Evolutionary conservation across 192 early-diverging fungal species (phyloP), one percentile per base, ranked within the genome.

Genomic region (Mortierella antarctica): DNA sequence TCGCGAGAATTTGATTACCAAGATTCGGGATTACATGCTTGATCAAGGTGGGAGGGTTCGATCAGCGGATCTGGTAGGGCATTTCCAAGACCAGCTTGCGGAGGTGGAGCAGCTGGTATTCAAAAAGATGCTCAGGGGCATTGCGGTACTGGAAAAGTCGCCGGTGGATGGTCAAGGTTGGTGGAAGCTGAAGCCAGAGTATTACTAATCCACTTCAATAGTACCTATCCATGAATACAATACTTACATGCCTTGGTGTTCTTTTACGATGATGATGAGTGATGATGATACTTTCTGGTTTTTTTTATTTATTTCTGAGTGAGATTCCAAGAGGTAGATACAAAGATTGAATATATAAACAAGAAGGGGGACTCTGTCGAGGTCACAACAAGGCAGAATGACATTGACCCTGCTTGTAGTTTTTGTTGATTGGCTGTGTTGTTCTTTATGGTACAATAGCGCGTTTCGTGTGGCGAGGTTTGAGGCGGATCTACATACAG

Each of bases 61-160:
- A 15, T 86, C 85, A 6, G 17, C 65, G 0, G 86, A 90, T 54
- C 83, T 94, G 39, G 73, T 94, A 8, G 65, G 61, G 1, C 57
- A 86, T 46, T 88, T 93, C 40, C 70, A 85, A n/a, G 39, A 85
- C 13, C 80, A 89, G 47, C 73, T 91, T 6, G 74, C 58, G 9
- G 73, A 84, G 23, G 82, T 88, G 4, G 85, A 92, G 48, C 86
- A 87, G 11, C 59, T 82, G 0, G 59, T 91, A 11, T 92, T 94
- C 64, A 83, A 88, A 21, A 89, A 89, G 69, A 87, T 94, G 89
- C 72, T 94, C 9, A 89, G 88, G 70, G 91, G 84, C 1, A 89
- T 94, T 61, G 90, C 92, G 4, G 76, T 57, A 17, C 75, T 87
- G 68, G 78, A 83, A 20, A 83, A 84, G 55, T 71, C 83, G 15